A percentile compares a stretch with the other conserved stretches of the same genome.
These are phyloP conservation scores for Phytophthora europaea DNA, from an alignment of 352 stramenopile species.

Conservation along the genomic window DNA sequence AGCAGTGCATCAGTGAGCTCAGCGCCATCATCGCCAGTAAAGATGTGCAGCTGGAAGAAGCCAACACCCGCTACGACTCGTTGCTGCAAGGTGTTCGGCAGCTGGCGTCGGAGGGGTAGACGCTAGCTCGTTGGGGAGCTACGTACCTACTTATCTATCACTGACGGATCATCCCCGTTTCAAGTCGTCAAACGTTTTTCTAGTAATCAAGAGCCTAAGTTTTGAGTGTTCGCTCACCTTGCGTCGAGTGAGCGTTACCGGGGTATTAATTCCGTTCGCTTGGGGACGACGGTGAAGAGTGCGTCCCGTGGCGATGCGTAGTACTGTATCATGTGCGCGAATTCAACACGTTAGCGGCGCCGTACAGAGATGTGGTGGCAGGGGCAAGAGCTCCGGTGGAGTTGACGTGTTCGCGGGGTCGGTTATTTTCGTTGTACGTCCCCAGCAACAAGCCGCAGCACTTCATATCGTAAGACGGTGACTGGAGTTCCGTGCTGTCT, in stretches of 20 bases:
- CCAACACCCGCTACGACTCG: constrained; percentile 13
- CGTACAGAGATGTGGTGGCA: not conserved
- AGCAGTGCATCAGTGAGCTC: constrained; percentile 28
- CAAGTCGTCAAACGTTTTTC: constrained; percentile 16
- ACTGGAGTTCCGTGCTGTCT: not conserved
- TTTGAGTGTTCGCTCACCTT: not conserved
- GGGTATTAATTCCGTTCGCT: not conserved
- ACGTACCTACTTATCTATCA: not conserved
- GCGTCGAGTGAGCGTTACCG: not conserved
- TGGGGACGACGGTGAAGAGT: constrained; percentile 3
- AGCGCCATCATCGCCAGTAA: constrained; percentile 30
- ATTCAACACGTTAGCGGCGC: not conserved
- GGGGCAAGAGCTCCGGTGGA: not conserved
- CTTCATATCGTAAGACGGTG: not conserved
- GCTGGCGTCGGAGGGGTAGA: constrained; percentile 8
- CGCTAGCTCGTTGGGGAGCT: not conserved
- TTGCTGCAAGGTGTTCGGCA: constrained; percentile 17
- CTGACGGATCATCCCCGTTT: not conserved
- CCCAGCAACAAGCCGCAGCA: constrained; percentile 6
- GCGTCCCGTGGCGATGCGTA: not conserved
- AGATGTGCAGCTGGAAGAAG: constrained; percentile 14
- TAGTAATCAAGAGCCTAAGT: constrained; percentile 16
- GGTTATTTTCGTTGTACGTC: constrained; percentile 6
- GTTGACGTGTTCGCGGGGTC: constrained; percentile 3
- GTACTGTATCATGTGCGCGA: not conserved